Conservation (phyloP, 2,329 filamentous ascomycete species). For the Aureobasidium zeae region DNA sequence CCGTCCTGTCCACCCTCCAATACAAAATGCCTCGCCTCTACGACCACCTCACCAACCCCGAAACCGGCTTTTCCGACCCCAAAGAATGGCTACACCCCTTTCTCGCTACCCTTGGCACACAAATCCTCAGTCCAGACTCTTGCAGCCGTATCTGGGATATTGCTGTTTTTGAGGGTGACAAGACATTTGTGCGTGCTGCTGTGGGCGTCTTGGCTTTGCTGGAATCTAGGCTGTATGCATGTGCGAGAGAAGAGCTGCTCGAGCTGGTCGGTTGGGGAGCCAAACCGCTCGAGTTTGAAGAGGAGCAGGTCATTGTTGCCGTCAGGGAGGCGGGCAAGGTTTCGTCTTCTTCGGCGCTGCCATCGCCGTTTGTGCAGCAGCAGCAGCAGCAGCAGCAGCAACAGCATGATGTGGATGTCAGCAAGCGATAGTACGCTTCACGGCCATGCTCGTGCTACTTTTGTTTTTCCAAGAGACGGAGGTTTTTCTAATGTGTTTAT, state of each 20-base stretch:
- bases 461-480: background rate
- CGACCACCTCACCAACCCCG: constrained; percentile 48
- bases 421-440: constrained; percentile 12
- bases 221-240: constrained; percentile 44
- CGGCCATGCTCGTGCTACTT: too few species aligned
- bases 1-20: constrained; percentile 57
- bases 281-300: constrained; percentile 28
- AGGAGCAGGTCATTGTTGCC: constrained; percentile 33
- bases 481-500: constrained; percentile 6
- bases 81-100: constrained; percentile 47
- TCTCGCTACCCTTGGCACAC: constrained; percentile 57
- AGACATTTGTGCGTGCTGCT: constrained; percentile 58
- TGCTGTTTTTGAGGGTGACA: constrained; percentile 73
- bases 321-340: constrained; percentile 32
- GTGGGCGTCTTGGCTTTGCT: constrained; percentile 53
- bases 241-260: constrained; percentile 35
- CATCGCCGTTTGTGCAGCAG: background rate
- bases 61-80: constrained; percentile 6
- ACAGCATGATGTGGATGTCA: background rate
- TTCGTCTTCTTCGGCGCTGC: background rate
- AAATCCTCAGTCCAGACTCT: constrained; percentile 56
- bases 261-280: constrained; percentile 35
- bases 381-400: too few species aligned
- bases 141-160: constrained; percentile 70
- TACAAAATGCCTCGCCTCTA: constrained; percentile 57